phyloP scores from a whole-genome alignment of 768 basidiomycete species.

The Suillus brevipes region DNA sequence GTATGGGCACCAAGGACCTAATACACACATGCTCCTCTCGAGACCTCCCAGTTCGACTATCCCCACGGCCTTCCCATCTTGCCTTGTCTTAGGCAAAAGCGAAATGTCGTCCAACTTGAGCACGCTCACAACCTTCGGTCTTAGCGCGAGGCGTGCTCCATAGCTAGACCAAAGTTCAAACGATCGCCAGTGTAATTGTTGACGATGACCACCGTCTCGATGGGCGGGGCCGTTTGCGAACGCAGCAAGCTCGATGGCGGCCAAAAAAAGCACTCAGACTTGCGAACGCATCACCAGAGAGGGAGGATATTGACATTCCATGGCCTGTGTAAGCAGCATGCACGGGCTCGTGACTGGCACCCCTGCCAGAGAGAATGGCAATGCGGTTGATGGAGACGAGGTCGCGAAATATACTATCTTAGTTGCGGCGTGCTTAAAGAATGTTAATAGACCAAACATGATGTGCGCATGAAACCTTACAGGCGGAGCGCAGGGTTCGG shows the following conservation, averaged over 20 bases:
- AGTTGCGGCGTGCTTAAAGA: neutral
- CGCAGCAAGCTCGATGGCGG: conserved; percentile 48
- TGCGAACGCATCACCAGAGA: conserved; percentile 64
- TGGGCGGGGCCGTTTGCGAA: conserved; percentile 18
- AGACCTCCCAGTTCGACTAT: conserved; percentile 52
- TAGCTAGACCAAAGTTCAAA: conserved; percentile 58
- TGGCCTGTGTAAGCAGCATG: conserved; percentile 56
- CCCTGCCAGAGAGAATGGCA: conserved; percentile 49
- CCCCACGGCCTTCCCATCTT: conserved; percentile 14
- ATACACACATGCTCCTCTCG: conserved; percentile 52
- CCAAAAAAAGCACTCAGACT: conserved; percentile 54
- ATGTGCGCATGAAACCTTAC: conserved; percentile 37
- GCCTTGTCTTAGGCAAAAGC: conserved; percentile 27
- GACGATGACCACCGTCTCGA: conserved; percentile 37
- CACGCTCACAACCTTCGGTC: conserved; percentile 42
- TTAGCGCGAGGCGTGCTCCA: conserved; percentile 47
- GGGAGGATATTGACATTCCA: conserved; percentile 56
- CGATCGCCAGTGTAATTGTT: conserved; percentile 58
- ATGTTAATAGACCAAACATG: neutral
- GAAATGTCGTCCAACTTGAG: conserved; percentile 60
- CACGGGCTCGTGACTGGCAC: conserved; percentile 61
- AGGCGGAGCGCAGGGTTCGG: conserved; percentile 42
- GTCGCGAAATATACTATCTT: conserved; percentile 3
- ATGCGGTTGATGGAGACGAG: conserved; percentile 28
- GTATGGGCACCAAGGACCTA: conserved; percentile 54